These are phyloP conservation scores for Chrysanthemum lavandulifolium DNA, from an alignment of 129 eudicot genomes.

Conservation along the genomic window DNA sequence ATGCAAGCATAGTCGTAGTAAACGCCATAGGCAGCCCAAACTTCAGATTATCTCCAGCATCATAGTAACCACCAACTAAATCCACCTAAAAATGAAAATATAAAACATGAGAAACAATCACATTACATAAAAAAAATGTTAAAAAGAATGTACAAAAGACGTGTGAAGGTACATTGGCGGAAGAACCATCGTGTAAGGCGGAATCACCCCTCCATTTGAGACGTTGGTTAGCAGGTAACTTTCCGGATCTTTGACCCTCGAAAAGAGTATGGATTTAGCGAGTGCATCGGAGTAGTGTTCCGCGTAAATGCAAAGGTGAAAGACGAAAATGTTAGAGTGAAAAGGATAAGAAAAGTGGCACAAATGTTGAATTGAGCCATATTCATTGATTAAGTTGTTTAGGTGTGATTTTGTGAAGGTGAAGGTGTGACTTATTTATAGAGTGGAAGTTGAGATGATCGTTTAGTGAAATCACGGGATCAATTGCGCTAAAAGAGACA, in stretches of 20 bases:
- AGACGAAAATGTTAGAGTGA: conserved; percentile 25
- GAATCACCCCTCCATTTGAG: conserved; percentile 80
- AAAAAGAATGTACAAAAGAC: not conserved
- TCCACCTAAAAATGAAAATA: conserved; percentile 53
- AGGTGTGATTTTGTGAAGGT: conserved; percentile 12
- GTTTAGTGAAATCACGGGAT: conserved; percentile 62
- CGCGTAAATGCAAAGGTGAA: conserved; percentile 54
- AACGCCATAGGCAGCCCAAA: conserved; percentile 97
- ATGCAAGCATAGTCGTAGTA: conserved; percentile 78
- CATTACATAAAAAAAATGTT: not conserved
- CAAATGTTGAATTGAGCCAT: conserved; percentile 24
- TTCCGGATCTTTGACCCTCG: conserved; percentile 91
- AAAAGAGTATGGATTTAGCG: conserved; percentile 75
- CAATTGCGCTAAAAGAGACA: conserved; percentile 43
- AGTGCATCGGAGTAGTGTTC: conserved; percentile 67
- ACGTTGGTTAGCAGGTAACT: conserved; percentile 61
- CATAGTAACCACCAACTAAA: conserved; percentile 88
- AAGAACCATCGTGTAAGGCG: conserved; percentile 79
- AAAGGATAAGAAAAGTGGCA: conserved; percentile 22
- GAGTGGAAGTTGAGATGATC: conserved; percentile 14
- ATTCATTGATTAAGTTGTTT: not conserved
- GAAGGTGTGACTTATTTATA: conserved; percentile 22
- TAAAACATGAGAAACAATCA: not conserved
- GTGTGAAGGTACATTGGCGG: conserved; percentile 45
- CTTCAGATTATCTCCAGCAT: conserved; percentile 92